Percentiles rank a stretch among this genome's conserved stretches.
These are phyloP conservation scores for Leccinum insolens DNA, from an alignment of 1,284 basidiomycete species.

Conservation along the genomic window DNA sequence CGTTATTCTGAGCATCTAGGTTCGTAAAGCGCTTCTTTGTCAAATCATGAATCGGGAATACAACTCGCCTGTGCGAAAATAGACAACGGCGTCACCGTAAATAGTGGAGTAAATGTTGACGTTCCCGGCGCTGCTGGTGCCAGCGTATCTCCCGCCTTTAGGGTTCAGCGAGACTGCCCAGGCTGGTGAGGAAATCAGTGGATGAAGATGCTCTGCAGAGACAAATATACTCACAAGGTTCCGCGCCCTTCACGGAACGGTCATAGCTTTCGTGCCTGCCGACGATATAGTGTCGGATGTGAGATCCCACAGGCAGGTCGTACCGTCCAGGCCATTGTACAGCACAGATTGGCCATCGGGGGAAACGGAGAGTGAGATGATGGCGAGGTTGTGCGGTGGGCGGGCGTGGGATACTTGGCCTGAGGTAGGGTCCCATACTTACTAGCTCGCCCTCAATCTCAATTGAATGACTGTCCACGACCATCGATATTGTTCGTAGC, in stretches of 20 bases:
- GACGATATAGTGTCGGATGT: slow-evolving; percentile 52
- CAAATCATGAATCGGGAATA: not conserved
- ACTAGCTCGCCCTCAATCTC: no score
- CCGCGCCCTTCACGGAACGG: slow-evolving; percentile 53
- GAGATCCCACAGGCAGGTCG: slow-evolving; percentile 74
- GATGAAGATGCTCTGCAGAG: not conserved
- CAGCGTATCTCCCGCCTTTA: slow-evolving; percentile 70
- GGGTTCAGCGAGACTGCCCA: slow-evolving; percentile 85
- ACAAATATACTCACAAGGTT: slow-evolving; percentile 61
- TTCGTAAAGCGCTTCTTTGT: not conserved
- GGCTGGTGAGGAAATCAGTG: slow-evolving; percentile 43
- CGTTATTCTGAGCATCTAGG: slow-evolving; percentile 64
- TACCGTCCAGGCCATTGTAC: slow-evolving; percentile 81
- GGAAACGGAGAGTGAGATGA: slow-evolving; percentile 71
- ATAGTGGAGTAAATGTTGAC: slow-evolving; percentile 70
- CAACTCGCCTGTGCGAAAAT: slow-evolving; percentile 70
- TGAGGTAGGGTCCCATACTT: slow-evolving; percentile 57
- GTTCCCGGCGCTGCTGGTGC: slow-evolving; percentile 76
- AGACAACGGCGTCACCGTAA: slow-evolving; percentile 81
- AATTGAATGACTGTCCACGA: no score
- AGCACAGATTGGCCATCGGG: slow-evolving; percentile 65
- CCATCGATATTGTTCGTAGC: no score
- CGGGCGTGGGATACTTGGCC: slow-evolving; percentile 68
- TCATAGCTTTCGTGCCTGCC: slow-evolving; percentile 76
- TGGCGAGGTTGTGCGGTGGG: slow-evolving; percentile 72